Evolutionary conservation across 805 yeast genomes (phyloP), one percentile per base, ranked within the genome.

Genomic region (Gaillardinia entomophila): DNA sequence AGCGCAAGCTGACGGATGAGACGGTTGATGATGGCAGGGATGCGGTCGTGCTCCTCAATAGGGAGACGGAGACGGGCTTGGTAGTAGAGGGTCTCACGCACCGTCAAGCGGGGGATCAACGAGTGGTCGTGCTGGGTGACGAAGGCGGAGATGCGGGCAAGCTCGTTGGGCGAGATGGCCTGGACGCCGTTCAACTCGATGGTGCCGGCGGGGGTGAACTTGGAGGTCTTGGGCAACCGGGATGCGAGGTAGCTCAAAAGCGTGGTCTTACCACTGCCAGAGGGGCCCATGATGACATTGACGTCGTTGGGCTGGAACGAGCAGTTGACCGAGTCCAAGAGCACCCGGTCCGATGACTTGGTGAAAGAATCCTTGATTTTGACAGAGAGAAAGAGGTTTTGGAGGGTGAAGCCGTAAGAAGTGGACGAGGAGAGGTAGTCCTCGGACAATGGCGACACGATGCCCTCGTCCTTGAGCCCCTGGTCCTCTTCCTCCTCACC

Each of bases 101-200:
- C 95, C 0, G 95, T 85, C 34, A 86, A 60, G 6, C 77, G 66
- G 1, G 90, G 73, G 26, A 84, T 58, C 33, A 86, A 60, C 24
- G 83, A 78, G 40, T 77, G 79, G 49, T 86, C 95, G 42, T 81
- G 85, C 49, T 86, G 96, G 4, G 84, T 73, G 14, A 86, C 95
- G 55, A 82, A 86, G 0, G 90, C 84, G 31, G 90, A 71, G 4
- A 61, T 48, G 26, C 44, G 45, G 6, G 59, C 42, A 23, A 66
- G 36, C 10, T 55, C 50, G 11, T 41, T 24, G 1, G 49, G 42
- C 4, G 51, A 33, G 4, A 63, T 46, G 8, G 31, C 38, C 29
- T 57, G 62, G n/a, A 26, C 11, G 12, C 40, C 42, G 38, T 62
- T 62, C 14, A 63, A 31, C 8, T 38, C 37, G 7, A 64, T 44